Evolutionary conservation across 257 asterid species (phyloP), one percentile per base, ranked within the genome.

Genomic region (Nicotiana sylvestris): DNA sequence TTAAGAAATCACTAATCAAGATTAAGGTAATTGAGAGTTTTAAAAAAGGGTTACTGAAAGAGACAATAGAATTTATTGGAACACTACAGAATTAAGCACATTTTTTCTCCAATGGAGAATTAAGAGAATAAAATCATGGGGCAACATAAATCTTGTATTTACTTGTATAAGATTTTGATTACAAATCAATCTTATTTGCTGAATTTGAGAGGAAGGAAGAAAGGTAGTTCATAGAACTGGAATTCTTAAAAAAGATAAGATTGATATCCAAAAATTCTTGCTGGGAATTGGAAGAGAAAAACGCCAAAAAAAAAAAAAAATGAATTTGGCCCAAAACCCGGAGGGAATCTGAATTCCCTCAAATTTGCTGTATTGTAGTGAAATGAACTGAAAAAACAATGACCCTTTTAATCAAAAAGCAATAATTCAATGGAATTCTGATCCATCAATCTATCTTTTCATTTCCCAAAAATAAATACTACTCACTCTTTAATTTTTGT

Each of bases 321-420:
- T 49, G 86, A 86, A 88, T 64, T 76, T 76, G 76, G 87, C 88
- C 78, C 67, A 85, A 88, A 92, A 84, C 76, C 88, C 86, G 89
- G 90, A 87, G 29, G 43, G 80, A 51, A 70, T 85, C 74, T 85
- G 72, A 76, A 88, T 82, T 85, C 80, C 89, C 95, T 29, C 74
- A 78, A 90, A 89, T 60, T 90, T 81, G 90, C 91, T 84, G 88
- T 91, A 87, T 89, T 92, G 68, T 81, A 39, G 93, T 83, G 83
- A 82, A 87, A 64, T 78, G 82, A 85, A 85, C 83, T 78, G 77
- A 89, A 87, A 43, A 86, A 81, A 82, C 70, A 66, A 82, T 68
- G 72, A 60, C 84, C 81, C 80, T 84, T 84, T 83, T 16, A 83
- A 64, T 65, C n/a, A 65, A 66, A 80, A 72, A 77, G 74, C 82